Base-by-base conservation (phyloP, 2,329 filamentous ascomycete genomes). In the Claviceps pusilla region DNA sequence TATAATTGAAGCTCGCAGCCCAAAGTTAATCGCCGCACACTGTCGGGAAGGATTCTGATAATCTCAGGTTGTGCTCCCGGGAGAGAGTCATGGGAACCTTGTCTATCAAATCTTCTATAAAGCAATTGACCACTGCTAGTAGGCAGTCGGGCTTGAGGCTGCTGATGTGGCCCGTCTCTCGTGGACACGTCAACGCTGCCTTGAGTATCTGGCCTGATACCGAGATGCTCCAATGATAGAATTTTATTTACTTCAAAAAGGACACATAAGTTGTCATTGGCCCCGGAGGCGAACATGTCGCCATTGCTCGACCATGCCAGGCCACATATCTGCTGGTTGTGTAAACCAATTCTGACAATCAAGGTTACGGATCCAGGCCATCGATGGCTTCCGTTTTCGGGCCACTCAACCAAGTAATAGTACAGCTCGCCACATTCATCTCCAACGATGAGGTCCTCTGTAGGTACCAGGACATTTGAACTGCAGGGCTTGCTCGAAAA, bases 391-490 rank as follows among this genome's bases (percentile, higher is more conserved):
- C 71, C 68, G 7, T 87, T 75, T 62, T 87, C 82, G 4, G 82
- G 80, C 90, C 91, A 97, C 67, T 97, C 90, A 9, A 98, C 75
- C 1, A 85, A 79, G 69, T 96, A 98, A 64, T 94, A 89, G 68
- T 89, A 93, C 3, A 97, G 73, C 55, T 83, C 82, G 0, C 93
- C 93, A 37, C 74, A 68, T 62, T 96, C 88, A 58, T 96, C 89
- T 0, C 91, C 88, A 6, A 95, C 83, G 0, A 95, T 76, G 14
- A 98, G 75, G 59, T 95, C 89, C 67, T 98, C 91, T 0, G 83
- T 87, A 45, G 78, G 66, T 2, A 87, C 83, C 0, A 73, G 68
- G 12, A 74, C 65, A 1, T 72, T 74, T 7, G 73, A 68, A 31
- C 69, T 71, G 48, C 67, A 63, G 4, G 72, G 74, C 58, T 74